Evolutionary conservation across 2,329 filamentous ascomycete species (phyloP).

Genomic region (Aspergillus calidoustus): DNA sequence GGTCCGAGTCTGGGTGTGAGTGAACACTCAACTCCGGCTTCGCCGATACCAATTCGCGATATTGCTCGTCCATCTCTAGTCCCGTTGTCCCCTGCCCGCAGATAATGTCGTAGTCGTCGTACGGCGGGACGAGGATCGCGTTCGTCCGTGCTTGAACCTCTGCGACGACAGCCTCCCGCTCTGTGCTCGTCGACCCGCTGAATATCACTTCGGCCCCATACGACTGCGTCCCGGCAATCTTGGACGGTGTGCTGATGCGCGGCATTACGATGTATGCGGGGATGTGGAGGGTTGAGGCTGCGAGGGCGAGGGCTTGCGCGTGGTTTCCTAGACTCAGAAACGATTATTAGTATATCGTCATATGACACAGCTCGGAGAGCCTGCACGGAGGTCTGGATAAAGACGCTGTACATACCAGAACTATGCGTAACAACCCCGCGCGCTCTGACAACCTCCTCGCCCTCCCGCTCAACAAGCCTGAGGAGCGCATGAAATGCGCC

Average conservation of each 20-base stretch:
- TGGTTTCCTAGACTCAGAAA: constrained; percentile 72
- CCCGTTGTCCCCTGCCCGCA: constrained; percentile 91
- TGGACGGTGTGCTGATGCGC: constrained; percentile 77
- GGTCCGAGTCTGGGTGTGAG: constrained; percentile 20
- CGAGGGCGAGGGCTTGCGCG: constrained; percentile 87
- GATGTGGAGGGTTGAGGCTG: constrained; percentile 73
- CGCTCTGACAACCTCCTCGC: constrained; percentile 63
- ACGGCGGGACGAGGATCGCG: constrained; percentile 82
- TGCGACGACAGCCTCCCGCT: constrained; percentile 78
- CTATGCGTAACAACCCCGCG: constrained; percentile 88
- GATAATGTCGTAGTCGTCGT: constrained; percentile 90
- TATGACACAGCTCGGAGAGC: no score
- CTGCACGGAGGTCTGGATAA: no score
- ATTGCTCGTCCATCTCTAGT: constrained; percentile 80
- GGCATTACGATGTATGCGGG: constrained; percentile 94
- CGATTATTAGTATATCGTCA: background rate
- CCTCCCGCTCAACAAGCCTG: constrained; percentile 66
- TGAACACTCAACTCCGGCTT: constrained; percentile 34
- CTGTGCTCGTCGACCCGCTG: constrained; percentile 76
- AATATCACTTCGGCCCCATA: constrained; percentile 82
- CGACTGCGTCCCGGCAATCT: constrained; percentile 79
- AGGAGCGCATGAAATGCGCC: constrained; percentile 88
- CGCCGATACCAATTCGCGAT: constrained; percentile 55
- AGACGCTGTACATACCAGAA: constrained; percentile 63
- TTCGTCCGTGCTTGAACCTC: constrained; percentile 72